phyloP scores from a whole-genome alignment of 2,329 filamentous ascomycete species.

The Hysterium pulicare region DNA sequence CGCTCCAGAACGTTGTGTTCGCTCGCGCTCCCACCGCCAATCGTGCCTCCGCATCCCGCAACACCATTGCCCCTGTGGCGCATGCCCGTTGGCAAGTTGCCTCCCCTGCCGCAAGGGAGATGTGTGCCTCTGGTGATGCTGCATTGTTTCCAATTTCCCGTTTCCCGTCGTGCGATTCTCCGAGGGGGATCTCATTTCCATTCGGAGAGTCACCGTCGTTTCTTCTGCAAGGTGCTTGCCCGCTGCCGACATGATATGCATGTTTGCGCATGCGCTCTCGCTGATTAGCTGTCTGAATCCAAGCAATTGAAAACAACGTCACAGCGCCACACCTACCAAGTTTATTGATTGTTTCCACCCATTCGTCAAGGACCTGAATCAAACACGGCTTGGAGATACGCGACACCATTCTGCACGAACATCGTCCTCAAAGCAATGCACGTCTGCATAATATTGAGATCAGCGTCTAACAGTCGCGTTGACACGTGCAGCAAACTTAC shows the following conservation, averaged over 20 bases:
- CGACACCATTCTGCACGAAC: constrained; percentile 85
- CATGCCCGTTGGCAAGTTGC: too few relatives aligned
- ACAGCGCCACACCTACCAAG: constrained; percentile 49
- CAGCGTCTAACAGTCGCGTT: constrained; percentile 17
- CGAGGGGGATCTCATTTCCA: not conserved
- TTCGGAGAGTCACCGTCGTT: constrained; percentile 9
- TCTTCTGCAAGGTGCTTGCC: constrained; percentile 57
- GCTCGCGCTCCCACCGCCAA: not conserved
- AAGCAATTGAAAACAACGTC: constrained; percentile 5
- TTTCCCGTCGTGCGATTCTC: not conserved
- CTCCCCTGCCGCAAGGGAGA: constrained; percentile 29
- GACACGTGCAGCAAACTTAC: constrained; percentile 26
- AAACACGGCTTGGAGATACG: constrained; percentile 89
- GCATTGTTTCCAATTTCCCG: constrained; percentile 3
- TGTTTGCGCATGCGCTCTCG: constrained; percentile 59
- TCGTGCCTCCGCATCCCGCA: not conserved
- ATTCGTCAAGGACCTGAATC: constrained; percentile 91
- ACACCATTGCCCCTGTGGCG: not conserved
- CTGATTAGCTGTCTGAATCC: constrained; percentile 12
- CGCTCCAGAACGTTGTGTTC: too few relatives aligned
- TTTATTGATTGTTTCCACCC: constrained; percentile 97
- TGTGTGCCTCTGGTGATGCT: constrained; percentile 17
- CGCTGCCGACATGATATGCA: constrained; percentile 82
- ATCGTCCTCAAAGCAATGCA: constrained; percentile 84
- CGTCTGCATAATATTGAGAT: constrained; percentile 29